Conservation (phyloP, 139 green algal species). For the Volvox africanus region DNA sequence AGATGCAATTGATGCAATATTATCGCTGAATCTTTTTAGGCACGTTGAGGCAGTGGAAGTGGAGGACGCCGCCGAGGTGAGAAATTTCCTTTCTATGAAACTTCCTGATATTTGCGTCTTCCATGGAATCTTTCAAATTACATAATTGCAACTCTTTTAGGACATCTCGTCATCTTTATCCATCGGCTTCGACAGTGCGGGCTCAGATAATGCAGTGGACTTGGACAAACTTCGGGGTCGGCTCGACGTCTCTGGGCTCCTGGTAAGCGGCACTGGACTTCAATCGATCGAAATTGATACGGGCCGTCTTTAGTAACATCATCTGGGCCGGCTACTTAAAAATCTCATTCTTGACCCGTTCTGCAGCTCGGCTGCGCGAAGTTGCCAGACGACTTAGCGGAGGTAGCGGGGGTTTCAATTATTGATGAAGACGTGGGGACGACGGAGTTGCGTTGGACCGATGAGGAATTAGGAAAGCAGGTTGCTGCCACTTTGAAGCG, state of each 20-base stretch:
- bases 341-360: not conserved
- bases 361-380: conserved; percentile 19
- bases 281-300: too few species aligned
- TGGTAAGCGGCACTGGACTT: not conserved
- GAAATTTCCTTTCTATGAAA: not conserved
- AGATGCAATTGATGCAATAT: not conserved
- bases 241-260: conserved; percentile 18
- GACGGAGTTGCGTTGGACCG: conserved; percentile 27
- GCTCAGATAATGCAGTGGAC: not conserved
- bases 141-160: not conserved
- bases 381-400: conserved; percentile 24
- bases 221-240: not conserved
- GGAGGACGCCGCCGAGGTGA: conserved; percentile 42
- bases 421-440: conserved; percentile 11
- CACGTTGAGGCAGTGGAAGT: conserved; percentile 15
- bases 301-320: too few species aligned
- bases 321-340: not conserved
- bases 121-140: not conserved
- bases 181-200: conserved; percentile 32
- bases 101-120: not conserved
- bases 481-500: not conserved
- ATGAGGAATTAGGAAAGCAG: conserved; percentile 9
- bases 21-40: conserved; percentile 19
- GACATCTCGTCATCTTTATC: not conserved
- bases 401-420: not conserved